phyloP scores from a whole-genome alignment of 495 filamentous ascomycete genomes.

The Daldinia grandis region DNA sequence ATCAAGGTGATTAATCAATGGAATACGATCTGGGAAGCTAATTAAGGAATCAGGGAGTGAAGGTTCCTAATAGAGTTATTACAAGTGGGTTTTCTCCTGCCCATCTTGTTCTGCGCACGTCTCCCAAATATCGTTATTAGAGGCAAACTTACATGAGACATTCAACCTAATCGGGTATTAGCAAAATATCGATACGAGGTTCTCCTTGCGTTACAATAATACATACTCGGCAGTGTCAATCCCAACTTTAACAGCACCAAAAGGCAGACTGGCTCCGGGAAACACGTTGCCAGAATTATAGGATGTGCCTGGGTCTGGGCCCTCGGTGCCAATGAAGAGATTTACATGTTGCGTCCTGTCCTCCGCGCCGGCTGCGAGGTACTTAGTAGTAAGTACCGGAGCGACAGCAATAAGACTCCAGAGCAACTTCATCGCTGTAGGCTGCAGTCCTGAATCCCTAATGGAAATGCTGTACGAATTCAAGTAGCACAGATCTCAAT shows the following conservation, averaged over 20 bases:
- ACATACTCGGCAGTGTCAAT: slow-evolving; percentile 57
- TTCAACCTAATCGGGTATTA: slow-evolving; percentile 48
- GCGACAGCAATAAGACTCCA: not conserved
- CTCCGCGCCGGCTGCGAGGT: not conserved
- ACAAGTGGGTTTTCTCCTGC: not conserved
- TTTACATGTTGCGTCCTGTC: slow-evolving; percentile 40
- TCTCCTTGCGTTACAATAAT: not conserved
- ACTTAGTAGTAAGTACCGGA: slow-evolving; percentile 5
- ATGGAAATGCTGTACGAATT: not conserved
- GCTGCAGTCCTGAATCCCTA: not conserved
- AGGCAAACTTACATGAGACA: slow-evolving; percentile 25
- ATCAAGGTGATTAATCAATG: not conserved
- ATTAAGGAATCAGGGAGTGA: no score
- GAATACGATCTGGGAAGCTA: not conserved
- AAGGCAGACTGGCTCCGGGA: slow-evolving; percentile 68
- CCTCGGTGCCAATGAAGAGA: slow-evolving; percentile 39
- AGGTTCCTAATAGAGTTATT: no score
- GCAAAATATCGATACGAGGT: slow-evolving; percentile 34
- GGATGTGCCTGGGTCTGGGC: slow-evolving; percentile 13
- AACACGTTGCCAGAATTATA: slow-evolving; percentile 69
- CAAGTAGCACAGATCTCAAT: not conserved
- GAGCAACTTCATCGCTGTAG: slow-evolving; percentile 9
- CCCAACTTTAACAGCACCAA: slow-evolving; percentile 74
- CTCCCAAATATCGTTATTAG: not conserved
- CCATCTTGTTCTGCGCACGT: not conserved